A percentile compares a stretch with the other conserved stretches of the same genome.
Evolutionary conservation across 2,329 filamentous ascomycete species (phyloP).

Genomic region (Arthroderma sp.): DNA sequence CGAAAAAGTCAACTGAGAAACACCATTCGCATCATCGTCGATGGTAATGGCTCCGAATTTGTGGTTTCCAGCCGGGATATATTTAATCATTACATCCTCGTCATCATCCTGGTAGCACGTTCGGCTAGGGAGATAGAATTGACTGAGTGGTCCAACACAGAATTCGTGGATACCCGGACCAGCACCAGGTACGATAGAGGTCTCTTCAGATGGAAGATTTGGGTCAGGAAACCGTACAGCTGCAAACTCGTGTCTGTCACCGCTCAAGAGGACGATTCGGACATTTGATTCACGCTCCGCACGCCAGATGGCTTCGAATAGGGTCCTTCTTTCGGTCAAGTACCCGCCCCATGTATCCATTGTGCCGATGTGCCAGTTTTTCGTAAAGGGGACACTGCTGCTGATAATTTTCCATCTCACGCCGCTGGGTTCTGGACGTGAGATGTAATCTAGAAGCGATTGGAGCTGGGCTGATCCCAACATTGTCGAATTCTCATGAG

Average conservation of each 20-base stretch:
- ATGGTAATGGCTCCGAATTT: conserved; percentile 83
- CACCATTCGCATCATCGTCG: conserved; percentile 41
- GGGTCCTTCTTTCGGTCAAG: conserved; percentile 58
- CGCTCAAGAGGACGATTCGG: conserved; percentile 72
- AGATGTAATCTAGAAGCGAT: conserved; percentile 67
- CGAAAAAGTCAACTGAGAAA: conserved; percentile 62
- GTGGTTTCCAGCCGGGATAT: conserved; percentile 65
- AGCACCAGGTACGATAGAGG: conserved; percentile 11
- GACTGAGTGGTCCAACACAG: conserved; percentile 76
- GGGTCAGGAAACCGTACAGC: conserved; percentile 60
- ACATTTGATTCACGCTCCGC: conserved; percentile 55
- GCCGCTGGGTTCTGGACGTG: conserved; percentile 56
- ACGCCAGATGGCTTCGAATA: conserved; percentile 89
- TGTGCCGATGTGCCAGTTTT: conserved; percentile 86
- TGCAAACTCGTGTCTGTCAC: conserved; percentile 93
- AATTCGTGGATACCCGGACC: conserved; percentile 61
- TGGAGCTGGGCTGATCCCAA: conserved; percentile 65
- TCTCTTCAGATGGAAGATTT: conserved; percentile 9
- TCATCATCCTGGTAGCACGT: conserved; percentile 73
- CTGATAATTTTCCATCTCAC: conserved; percentile 90
- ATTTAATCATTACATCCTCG: conserved; percentile 76
- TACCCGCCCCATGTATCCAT: conserved; percentile 93
- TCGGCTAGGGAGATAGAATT: conserved; percentile 79
- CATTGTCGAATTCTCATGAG: conserved; percentile 60
- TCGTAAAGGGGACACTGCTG: conserved; percentile 86